Evolutionary conservation across 2,329 filamentous ascomycete species (phyloP), one percentile per base, ranked within the genome.

Genomic region (Amphichorda felina): DNA sequence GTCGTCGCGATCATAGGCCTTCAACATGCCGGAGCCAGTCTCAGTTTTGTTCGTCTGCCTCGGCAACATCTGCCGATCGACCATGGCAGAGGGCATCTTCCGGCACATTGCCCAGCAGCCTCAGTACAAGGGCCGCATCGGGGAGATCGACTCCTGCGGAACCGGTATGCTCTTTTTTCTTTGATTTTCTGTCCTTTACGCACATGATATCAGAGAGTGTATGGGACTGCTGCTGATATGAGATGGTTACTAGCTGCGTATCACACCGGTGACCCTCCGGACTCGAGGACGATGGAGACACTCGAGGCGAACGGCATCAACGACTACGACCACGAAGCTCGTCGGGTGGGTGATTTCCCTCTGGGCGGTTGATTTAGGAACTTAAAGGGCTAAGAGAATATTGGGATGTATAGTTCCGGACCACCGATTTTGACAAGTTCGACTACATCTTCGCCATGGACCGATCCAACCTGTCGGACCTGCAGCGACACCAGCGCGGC

Each of bases 371-470:
- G n/a, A n/a, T n/a, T n/a, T n/a, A n/a, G n/a, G n/a, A n/a, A n/a
- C n/a, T n/a, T n/a, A n/a, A n/a, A n/a, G n/a, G n/a, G n/a, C n/a
- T n/a, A n/a, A n/a, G n/a, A n/a, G n/a, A n/a, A n/a, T n/a, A n/a
- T n/a, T n/a, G n/a, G n/a, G n/a, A n/a, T n/a, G n/a, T n/a, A n/a
- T n/a, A 75, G 70, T 55, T 79, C 34, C 60, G 62, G 4, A 58
- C 66, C 1, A 69, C 71, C 35, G 91, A 98, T 58, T 93, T 96
- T 48, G 64, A 77, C 38, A 68, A 71, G 13, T 96, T 95, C 51
- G 86, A 96, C 58, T 96, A 94, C 60, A 78, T 98, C 40, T 78
- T 98, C 38, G 88, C 84, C 41, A 98, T 98, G 91, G 91, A 98
- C 54, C 68, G 74, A 33, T 74, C 77, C 31, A 96, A 96, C 54